Evolutionary conservation across 257 asterid species (phyloP).

Genomic region (Coffea eugenioides): DNA sequence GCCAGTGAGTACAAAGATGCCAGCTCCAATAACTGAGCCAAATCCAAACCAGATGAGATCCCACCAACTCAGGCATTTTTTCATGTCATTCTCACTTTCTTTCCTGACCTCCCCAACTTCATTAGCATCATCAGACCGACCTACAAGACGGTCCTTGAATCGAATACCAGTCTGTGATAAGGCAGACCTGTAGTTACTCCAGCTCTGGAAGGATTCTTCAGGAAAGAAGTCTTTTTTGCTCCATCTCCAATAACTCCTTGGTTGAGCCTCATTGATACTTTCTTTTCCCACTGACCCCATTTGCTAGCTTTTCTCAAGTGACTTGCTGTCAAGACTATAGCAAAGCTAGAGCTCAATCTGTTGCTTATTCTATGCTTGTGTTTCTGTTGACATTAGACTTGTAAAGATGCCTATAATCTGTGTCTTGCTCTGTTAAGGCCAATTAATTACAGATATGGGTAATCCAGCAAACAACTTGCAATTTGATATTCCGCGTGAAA

Average conservation of each 20-base stretch:
- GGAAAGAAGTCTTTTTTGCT: constrained; percentile 37
- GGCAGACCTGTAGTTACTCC: constrained; percentile 32
- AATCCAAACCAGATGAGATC: constrained; percentile 42
- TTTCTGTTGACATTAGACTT: too few species aligned
- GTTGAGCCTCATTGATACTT: constrained; percentile 6
- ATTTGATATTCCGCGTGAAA: background rate
- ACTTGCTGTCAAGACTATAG: background rate
- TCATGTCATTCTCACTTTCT: constrained; percentile 37
- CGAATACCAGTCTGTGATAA: constrained; percentile 22
- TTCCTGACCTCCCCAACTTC: constrained; percentile 26
- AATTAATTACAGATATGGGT: too few species aligned
- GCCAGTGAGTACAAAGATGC: constrained; percentile 38
- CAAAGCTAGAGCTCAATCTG: background rate
- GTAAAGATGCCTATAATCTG: too few species aligned
- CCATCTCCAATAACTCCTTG: constrained; percentile 31
- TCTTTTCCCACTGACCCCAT: constrained; percentile 21
- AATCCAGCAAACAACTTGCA: background rate
- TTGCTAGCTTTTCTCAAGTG: background rate
- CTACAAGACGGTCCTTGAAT: constrained; percentile 29
- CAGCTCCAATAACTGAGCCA: constrained; percentile 44
- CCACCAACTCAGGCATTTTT: constrained; percentile 31
- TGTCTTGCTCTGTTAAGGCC: background rate
- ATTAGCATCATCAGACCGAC: constrained; percentile 28
- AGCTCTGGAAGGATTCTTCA: constrained; percentile 37
- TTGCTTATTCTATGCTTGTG: background rate